These are phyloP conservation scores for Candida jianshihensis DNA, from an alignment of 805 yeast species.

Conservation along the genomic window DNA sequence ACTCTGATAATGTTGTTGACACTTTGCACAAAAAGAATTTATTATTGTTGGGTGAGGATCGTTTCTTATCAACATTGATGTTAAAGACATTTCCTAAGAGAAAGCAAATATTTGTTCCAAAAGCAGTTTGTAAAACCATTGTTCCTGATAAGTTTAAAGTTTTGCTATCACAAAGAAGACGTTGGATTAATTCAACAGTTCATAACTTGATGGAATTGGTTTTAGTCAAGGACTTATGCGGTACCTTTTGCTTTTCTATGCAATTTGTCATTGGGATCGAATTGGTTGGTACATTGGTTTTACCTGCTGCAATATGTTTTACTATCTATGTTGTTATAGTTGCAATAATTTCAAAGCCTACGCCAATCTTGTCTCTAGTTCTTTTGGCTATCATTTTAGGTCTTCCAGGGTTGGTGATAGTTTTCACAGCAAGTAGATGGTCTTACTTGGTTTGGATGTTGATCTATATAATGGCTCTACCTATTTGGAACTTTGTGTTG, in stretches of 20 bases:
- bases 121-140: constrained; percentile 86
- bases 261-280: constrained; percentile 84
- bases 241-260: constrained; percentile 93
- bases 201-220: constrained; percentile 87
- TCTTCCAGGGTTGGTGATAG: constrained; percentile 74
- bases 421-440: constrained; percentile 70
- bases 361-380: constrained; percentile 70
- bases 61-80: constrained; percentile 81
- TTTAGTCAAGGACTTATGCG: constrained; percentile 81
- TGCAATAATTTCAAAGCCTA: constrained; percentile 66
- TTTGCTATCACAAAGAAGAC: constrained; percentile 84
- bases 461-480: constrained; percentile 71
- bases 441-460: constrained; percentile 74
- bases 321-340: constrained; percentile 71
- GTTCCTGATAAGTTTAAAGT: constrained; percentile 82
- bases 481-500: constrained; percentile 88
- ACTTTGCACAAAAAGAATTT: constrained; percentile 84
- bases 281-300: constrained; percentile 77
- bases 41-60: constrained; percentile 82
- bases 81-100: constrained; percentile 84
- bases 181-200: constrained; percentile 95
- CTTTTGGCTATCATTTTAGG: constrained; percentile 78
- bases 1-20: constrained; percentile 77
- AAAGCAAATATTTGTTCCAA: constrained; percentile 78
- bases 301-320: constrained; percentile 83